A percentile compares a stretch with the other conserved stretches of the same genome.
Evolutionary conservation across 1,284 basidiomycete genomes (phyloP).

Genomic region (Rhodotorula sp.): DNA sequence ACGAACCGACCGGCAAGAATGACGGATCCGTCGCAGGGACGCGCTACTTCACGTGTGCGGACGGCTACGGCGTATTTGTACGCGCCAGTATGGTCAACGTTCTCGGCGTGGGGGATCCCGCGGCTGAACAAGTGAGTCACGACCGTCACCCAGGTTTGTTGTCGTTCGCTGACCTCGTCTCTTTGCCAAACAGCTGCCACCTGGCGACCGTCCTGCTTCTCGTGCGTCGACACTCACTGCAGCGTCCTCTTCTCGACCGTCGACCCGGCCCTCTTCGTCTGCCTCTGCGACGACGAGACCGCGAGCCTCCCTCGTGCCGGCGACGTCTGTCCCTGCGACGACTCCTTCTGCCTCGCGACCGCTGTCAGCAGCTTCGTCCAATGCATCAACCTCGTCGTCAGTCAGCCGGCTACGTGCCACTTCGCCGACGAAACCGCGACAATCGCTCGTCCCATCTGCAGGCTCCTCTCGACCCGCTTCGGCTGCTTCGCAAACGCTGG

Average conservation of each 20-base stretch:
- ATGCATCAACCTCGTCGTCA: background rate
- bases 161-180: background rate
- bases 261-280: background rate
- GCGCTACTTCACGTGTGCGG: constrained; percentile 77
- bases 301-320: background rate
- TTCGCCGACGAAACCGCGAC: background rate
- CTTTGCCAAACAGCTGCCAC: too few species aligned
- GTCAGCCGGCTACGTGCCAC: background rate
- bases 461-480: constrained; percentile 1
- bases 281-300: background rate
- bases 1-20: constrained; percentile 80
- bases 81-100: constrained; percentile 80
- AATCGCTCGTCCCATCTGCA: background rate
- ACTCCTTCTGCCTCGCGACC: background rate
- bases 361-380: background rate
- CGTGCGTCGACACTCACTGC: background rate
- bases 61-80: constrained; percentile 82
- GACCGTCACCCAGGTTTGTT: background rate
- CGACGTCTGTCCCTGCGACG: background rate
- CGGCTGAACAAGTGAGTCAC: background rate
- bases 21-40: constrained; percentile 84
- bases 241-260: background rate
- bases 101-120: constrained; percentile 44
- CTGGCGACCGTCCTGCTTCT: background rate
- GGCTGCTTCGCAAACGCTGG: background rate